phyloP scores from a whole-genome alignment of 1,284 basidiomycete species.

The Apiotrichum domesticum region DNA sequence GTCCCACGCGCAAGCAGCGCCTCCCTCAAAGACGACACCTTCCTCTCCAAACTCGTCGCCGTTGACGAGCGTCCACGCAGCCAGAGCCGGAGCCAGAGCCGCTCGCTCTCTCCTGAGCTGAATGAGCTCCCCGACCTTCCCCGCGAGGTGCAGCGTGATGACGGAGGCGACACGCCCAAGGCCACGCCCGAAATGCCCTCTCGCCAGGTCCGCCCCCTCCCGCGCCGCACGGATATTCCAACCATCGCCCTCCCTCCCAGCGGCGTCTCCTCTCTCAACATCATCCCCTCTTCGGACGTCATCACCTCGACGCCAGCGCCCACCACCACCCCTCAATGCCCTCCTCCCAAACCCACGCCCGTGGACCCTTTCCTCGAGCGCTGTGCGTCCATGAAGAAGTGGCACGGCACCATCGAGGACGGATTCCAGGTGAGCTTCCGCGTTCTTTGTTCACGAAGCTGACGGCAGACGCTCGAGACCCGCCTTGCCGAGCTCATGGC shows the following conservation, averaged over 20 bases:
- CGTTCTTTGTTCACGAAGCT: no score
- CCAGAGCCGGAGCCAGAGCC: no score
- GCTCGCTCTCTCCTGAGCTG: no score
- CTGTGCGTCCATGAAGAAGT: not conserved
- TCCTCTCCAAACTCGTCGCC: constrained; percentile 10
- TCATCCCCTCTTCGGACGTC: no score
- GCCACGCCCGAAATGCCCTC: not conserved
- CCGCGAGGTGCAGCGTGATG: not conserved
- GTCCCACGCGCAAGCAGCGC: not conserved
- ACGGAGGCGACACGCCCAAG: not conserved
- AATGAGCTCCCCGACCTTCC: no score
- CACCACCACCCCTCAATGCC: no score
- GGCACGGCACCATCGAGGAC: constrained; percentile 13
- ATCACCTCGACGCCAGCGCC: no score
- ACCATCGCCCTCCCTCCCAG: not conserved
- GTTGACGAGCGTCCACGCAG: not conserved
- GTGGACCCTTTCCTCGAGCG: not conserved
- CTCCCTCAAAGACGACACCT: constrained; percentile 7
- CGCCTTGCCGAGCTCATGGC: constrained; percentile 7
- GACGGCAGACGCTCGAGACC: constrained; percentile 1
- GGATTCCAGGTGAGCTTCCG: constrained; percentile 6
- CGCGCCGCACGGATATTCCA: not conserved
- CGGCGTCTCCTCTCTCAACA: no score
- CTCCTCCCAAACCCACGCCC: not conserved
- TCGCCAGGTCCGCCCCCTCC: no score